Base-by-base conservation (phyloP, 2,329 filamentous ascomycete species). In the Remersonia thermophila region DNA sequence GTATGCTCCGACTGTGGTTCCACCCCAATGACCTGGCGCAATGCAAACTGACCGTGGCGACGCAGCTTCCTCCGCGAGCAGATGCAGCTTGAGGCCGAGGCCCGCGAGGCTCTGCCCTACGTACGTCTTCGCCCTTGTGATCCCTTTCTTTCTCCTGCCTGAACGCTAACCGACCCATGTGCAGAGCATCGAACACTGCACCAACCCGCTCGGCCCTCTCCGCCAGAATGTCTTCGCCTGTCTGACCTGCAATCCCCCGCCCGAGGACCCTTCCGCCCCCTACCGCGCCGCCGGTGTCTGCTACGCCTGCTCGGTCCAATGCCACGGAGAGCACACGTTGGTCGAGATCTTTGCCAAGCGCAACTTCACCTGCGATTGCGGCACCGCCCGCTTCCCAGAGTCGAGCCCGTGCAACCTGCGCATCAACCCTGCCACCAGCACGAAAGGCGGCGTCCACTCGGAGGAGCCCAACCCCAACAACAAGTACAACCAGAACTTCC, bases 271-370 rank as follows among this genome's bases (percentile, higher is more conserved):
- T 2, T 64, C 71, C 30, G 76, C 78, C 33, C 63, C 77, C 1
- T 83, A 80, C 55, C 72, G 65, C 7, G 67, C 80, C 6, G 91
- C 89, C 3, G 91, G 83, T 17, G 75, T 98, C 38, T 98, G 91
- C 66, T 98, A 98, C 53, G 83, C 87, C 15, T 98, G 91, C 63
- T 95, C 89, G 6, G 85, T 98, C 40, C 83, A 89, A 49, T 98
- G 91, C 55, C 91, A 98, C 53, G 89, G 91, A 47, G 87, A 96
- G 53, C 91, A 98, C 56, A 82, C 73, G 2, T 75, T 98, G 17
- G 91, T 96, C 33, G 91, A 98, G 61, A 80, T 98, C 14, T 98
- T 98, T 63, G 80, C 75, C 55, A 96, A 95, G 64, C 79, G 93
- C 52, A 80, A 94, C 59, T 96, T 98, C 52, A 83, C 83, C 28